These are phyloP conservation scores for Talaromyces liani DNA, from an alignment of 495 filamentous ascomycete species.

Conservation along the genomic window DNA sequence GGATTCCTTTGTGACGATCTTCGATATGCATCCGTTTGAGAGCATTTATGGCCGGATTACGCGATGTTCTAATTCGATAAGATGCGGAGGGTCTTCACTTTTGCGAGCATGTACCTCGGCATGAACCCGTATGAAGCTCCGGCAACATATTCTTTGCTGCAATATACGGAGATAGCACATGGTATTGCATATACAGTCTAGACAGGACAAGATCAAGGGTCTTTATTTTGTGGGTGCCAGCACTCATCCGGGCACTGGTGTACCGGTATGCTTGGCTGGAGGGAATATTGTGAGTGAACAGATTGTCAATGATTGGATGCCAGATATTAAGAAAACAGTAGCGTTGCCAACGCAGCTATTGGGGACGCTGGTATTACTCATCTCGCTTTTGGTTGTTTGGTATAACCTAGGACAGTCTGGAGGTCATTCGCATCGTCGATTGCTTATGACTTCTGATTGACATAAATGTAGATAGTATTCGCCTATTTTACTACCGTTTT, in stretches of 20 bases:
- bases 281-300: conserved; percentile 53
- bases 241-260: conserved; percentile 66
- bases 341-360: not conserved
- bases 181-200: conserved; percentile 3
- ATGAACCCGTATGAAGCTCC: conserved; percentile 69
- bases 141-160: conserved; percentile 61
- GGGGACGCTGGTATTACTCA: not conserved
- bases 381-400: not conserved
- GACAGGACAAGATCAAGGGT: conserved; percentile 36
- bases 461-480: not conserved
- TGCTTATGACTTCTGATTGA: not conserved
- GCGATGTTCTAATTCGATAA: conserved; percentile 57
- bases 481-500: not conserved
- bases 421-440: not conserved
- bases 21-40: conserved; percentile 56
- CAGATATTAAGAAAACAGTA: not conserved
- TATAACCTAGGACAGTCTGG: not conserved
- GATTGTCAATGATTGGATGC: conserved; percentile 28
- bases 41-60: conserved; percentile 52
- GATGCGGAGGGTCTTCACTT: conserved; percentile 59
- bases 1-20: conserved; percentile 41
- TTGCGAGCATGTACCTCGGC: conserved; percentile 72
- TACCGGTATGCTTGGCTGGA: conserved; percentile 61
- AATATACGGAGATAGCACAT: conserved; percentile 60
- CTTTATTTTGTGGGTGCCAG: conserved; percentile 62